Evolutionary conservation across 345 rosid genomes (phyloP), one percentile per base, ranked within the genome.

Genomic region (Cardiospermum halicacabum): DNA sequence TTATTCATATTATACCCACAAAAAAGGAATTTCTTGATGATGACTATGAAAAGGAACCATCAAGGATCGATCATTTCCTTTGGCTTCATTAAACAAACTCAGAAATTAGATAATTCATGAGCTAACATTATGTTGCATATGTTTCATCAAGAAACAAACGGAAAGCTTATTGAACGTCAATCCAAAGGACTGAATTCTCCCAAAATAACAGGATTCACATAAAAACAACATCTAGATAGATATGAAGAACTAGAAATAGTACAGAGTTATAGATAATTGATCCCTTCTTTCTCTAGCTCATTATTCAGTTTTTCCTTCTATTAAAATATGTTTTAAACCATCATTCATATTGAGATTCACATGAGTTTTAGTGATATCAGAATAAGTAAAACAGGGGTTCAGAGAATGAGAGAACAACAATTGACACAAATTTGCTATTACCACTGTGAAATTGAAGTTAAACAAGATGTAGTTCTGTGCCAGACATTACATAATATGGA

Each of bases 391-490:
- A 3, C 6, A 37, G 25, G 51, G n/a, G 24, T 53, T 13, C 6
- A 53, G 45, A 36, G 7, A n/a, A 51, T 10, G 39, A 40, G 34
- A 22, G 25, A 18, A 53, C 40, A 18, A 0, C 15, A 39, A 5
- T 8, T 45, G 15, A 16, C 11, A 64, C 25, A n/a, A n/a, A 26
- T 36, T 64, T 15, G 25, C n/a, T 18, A 2, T 39, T 54, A 24
- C 53, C 10, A 21, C 28, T 53, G 3, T 3, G 40, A 61, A 60
- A 70, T 22, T 30, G 22, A 31, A 30, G 66, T 65, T 34, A 53
- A 48, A 63, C 7, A 13, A 56, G 5, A 58, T 26, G 39, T 11
- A 32, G 26, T 30, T 40, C 56, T 48, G 26, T 28, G 32, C 40
- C 18, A 64, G 27, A 37, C 32, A 55, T 54, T 19, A 32, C 42